phyloP scores from a whole-genome alignment of 2,329 filamentous ascomycete genomes.

The Macroventuria anomochaeta region DNA sequence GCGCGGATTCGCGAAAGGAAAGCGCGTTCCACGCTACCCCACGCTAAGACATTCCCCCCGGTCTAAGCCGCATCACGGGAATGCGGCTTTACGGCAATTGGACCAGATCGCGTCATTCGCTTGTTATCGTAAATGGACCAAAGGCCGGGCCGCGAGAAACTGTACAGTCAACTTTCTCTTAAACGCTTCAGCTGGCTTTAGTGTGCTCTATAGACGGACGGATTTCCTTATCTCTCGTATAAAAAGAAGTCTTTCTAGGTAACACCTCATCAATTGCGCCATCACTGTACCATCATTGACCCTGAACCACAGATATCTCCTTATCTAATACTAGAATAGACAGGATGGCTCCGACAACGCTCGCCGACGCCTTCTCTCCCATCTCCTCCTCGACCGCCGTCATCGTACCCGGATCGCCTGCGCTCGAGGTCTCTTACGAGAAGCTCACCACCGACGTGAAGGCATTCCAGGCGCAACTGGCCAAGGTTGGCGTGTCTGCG shows the following conservation, averaged over 20 bases:
- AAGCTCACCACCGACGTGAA: constrained; percentile 70
- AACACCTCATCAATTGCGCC: constrained; percentile 1
- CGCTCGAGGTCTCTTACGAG: constrained; percentile 73
- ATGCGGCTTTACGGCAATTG: constrained; percentile 14
- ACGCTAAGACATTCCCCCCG: constrained; percentile 12
- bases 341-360: constrained; percentile 62
- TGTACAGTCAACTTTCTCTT: background rate
- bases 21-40: constrained; percentile 10
- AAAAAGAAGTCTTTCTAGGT: constrained; percentile 5
- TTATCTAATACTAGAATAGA: constrained; percentile 6
- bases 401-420: constrained; percentile 72
- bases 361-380: constrained; percentile 63
- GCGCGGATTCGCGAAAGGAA: constrained; percentile 11
- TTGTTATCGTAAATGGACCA: constrained; percentile 7
- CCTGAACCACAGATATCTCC: constrained; percentile 2
- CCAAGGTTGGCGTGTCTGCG: constrained; percentile 72
- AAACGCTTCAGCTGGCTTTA: constrained; percentile 8
- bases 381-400: constrained; percentile 65
- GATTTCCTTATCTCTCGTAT: constrained; percentile 7
- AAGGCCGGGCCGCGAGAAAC: constrained; percentile 7
- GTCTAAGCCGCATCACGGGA: constrained; percentile 6
- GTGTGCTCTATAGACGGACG: constrained; percentile 5
- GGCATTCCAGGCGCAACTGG: constrained; percentile 78
- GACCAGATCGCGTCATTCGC: constrained; percentile 19
- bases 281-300: background rate